phyloP scores from a whole-genome alignment of 208 protist genomes.

The Leishmania lainsoni region DNA sequence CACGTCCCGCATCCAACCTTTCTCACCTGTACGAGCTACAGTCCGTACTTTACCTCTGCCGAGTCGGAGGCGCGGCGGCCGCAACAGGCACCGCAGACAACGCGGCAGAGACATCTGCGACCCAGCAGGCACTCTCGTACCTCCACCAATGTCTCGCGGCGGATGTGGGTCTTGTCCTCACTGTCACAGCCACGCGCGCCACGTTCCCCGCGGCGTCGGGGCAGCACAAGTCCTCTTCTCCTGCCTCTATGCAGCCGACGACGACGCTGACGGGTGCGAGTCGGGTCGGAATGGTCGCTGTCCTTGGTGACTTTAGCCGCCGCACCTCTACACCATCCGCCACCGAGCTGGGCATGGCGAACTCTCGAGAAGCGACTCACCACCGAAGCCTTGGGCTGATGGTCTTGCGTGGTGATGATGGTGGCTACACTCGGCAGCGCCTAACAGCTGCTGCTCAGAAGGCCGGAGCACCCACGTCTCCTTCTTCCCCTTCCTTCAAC shows the following conservation, averaged over 20 bases:
- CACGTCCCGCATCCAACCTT: slow-evolving; percentile 34
- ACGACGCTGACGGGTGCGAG: slow-evolving; percentile 18
- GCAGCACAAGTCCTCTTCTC: background rate
- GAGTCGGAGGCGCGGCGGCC: slow-evolving; percentile 1
- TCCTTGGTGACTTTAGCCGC: slow-evolving; percentile 11
- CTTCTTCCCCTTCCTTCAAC: background rate
- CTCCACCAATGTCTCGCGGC: background rate
- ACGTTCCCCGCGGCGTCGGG: background rate
- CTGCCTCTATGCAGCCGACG: background rate
- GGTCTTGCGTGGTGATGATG: slow-evolving; percentile 38
- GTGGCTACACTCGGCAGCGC: slow-evolving; percentile 21
- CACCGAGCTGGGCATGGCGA: background rate
- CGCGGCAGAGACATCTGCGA: background rate
- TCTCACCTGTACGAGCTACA: slow-evolving; percentile 44
- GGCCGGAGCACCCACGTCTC: background rate
- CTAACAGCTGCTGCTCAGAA: background rate
- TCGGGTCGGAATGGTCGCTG: slow-evolving; percentile 1
- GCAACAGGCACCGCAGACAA: background rate
- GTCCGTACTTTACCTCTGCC: slow-evolving; percentile 28
- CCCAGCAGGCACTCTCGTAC: slow-evolving; percentile 20
- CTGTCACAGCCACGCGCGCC: slow-evolving; percentile 29
- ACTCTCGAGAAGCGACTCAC: background rate
- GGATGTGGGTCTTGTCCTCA: slow-evolving; percentile 27
- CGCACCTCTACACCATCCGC: background rate
- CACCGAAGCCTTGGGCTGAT: slow-evolving; percentile 25